A percentile compares a stretch with the other conserved stretches of the same genome.
These are phyloP conservation scores for Plantago coronopus DNA, from an alignment of 305 asterid species.

Conservation along the genomic window DNA sequence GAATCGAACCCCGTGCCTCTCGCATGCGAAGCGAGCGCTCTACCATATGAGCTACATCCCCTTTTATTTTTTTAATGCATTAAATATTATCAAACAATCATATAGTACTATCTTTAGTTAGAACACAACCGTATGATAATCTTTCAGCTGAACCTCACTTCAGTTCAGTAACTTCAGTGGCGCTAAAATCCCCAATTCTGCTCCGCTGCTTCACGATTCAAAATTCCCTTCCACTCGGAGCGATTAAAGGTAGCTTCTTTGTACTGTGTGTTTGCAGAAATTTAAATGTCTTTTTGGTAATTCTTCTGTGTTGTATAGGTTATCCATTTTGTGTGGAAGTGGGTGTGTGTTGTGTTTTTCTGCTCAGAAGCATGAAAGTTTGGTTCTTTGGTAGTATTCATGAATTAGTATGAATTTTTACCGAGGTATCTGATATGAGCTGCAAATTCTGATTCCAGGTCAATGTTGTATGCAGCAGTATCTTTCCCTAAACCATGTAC, in stretches of 20 bases:
- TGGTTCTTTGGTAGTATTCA: not conserved
- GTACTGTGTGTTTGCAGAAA: too few species aligned
- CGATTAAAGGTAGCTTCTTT: too few species aligned
- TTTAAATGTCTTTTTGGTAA: too few species aligned
- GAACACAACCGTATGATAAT: not conserved
- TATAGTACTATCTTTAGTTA: not conserved
- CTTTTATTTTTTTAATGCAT: not conserved
- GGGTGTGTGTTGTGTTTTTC: too few species aligned
- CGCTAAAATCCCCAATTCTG: not conserved
- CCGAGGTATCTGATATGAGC: not conserved
- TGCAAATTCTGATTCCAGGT: slow-evolving; percentile 26
- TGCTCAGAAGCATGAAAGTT: too few species aligned
- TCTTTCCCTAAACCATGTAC: slow-evolving; percentile 38
- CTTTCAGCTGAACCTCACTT: not conserved
- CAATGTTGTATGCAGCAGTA: slow-evolving; percentile 61
- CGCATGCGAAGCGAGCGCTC: slow-evolving; percentile 99
- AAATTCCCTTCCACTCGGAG: too few species aligned
- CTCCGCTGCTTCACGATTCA: not conserved
- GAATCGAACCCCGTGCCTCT: slow-evolving; percentile 99
- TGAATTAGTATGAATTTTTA: not conserved
- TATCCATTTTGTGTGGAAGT: too few species aligned
- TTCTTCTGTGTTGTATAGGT: too few species aligned
- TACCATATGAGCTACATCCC: slow-evolving; percentile 99
- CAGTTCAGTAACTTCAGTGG: not conserved
- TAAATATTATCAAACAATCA: too few species aligned